Evolutionary conservation across 768 basidiomycete species (phyloP), one percentile per base, ranked within the genome.

Genomic region (Tulasnella sp.): DNA sequence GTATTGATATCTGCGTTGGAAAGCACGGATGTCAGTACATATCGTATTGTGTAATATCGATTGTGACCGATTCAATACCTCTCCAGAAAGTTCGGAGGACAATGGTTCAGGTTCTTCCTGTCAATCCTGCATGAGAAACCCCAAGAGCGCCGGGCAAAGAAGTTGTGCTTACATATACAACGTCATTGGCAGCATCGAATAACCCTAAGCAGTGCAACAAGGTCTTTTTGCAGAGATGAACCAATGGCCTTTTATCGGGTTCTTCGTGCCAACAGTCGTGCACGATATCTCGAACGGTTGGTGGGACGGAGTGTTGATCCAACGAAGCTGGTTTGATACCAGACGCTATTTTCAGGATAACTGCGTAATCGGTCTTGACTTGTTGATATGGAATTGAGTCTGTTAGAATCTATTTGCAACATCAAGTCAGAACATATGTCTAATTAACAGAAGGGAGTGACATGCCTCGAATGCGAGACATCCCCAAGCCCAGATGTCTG

Each of bases 401-500:
- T 11, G 31, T 72, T 15, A 72, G 12, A 39, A 52, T 72, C 71
- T 72, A 42, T 22, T n/a, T 45, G 12, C 3, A 5, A 22, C 40
- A 25, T 29, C n/a, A 38, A 2, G 7, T 39, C n/a, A 70, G 1
- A 19, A 22, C 31, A 25, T 7, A 14, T 31, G 17, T 14, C 7
- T 1, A 17, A 11, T 29, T 9, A 29, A 12, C 38, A 36, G 34
- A 40, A 34, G 8, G 5, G 1, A 8, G 31, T 31, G 5, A 15
- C 31, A 6, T 58, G 64, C 73, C 34, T 74, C 73, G 29, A 54
- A 34, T 36, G 37, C 42, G 14, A 74, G 54, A 58, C 73, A 54
- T 1, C 45, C 73, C 73, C 73, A 74, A 7, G 73, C 73, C 73
- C 73, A 74, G 22, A 74, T 39, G 22, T 74, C 73, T 31, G 42